Conservation (phyloP, 2,329 filamentous ascomycete species). For the Clonostachys rhizophaga region DNA sequence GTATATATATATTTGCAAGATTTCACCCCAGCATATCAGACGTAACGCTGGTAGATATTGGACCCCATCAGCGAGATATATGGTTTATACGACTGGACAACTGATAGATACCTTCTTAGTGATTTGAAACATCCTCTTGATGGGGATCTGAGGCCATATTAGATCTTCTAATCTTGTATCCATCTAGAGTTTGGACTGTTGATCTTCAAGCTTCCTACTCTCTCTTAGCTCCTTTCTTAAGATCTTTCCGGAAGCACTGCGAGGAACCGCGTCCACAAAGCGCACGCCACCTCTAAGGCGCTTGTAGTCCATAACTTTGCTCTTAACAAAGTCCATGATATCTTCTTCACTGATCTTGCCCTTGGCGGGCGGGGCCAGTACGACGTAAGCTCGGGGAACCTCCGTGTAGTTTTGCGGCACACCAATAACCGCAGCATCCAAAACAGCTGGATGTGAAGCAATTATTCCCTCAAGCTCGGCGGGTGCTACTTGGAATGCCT, state of each 20-base stretch:
- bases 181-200: background rate
- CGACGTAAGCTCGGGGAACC: slow-evolving; percentile 39
- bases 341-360: slow-evolving; percentile 15
- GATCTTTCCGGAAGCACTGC: slow-evolving; percentile 53
- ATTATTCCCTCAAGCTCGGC: slow-evolving; percentile 54
- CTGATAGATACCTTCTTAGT: no score
- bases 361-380: slow-evolving; percentile 11
- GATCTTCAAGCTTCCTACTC: slow-evolving; percentile 17
- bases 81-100: no score
- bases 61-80: no score
- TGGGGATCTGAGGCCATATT: no score
- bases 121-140: no score
- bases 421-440: slow-evolving; percentile 59
- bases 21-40: no score
- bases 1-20: no score
- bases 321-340: slow-evolving; percentile 14
- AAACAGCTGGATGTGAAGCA: slow-evolving; percentile 29
- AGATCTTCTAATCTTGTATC: background rate
- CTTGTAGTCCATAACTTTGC: slow-evolving; percentile 49
- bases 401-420: slow-evolving; percentile 39
- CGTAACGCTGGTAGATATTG: no score
- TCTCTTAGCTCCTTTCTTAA: slow-evolving; percentile 30
- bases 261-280: slow-evolving; percentile 63
- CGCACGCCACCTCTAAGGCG: slow-evolving; percentile 62
- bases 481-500: slow-evolving; percentile 63